Base-by-base conservation (phyloP, 2,329 filamentous ascomycete genomes). In the Ophiostoma pallidulum region DNA sequence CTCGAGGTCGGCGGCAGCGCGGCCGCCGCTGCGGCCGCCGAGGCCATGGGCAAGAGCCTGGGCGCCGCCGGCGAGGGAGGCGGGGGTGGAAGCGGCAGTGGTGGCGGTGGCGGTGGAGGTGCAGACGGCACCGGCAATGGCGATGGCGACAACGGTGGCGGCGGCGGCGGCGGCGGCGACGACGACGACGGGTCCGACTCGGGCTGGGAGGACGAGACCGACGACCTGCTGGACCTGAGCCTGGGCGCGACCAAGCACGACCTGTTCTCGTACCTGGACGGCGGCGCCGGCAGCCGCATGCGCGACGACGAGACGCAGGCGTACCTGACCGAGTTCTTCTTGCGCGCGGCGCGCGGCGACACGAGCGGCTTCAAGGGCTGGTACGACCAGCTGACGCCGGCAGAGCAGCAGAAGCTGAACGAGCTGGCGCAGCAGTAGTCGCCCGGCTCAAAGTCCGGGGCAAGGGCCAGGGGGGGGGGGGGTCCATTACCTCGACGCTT, bases 281-380 rank as follows among this genome's bases (percentile, higher is more conserved):
- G 74, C 20, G 73, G 74, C 14, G 72, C 73, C 46, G 72, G 60
- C 39, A 67, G 68, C 57, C 78, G 89, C 45, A 78, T 84, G 59
- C 78, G 82, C 29, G 91, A 97, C 61, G 88, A 96, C 60, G 89
- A 95, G 71, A 95, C 90, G 8, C 87, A 94, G 62, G 78, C 76
- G 4, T 95, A 88, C 63, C 70, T 97, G 40, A 74, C 80, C 1
- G 80, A 90, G 13, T 96, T 94, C 68, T 96, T 96, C 67, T 63
- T 82, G 41, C 60, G 64, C 12, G 74, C 74, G 9, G 74, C 71
- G 10, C 69, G 66, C n/a, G 75, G 79, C 50, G 75, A 80, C 54
- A 64, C 73, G 38, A 72, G 72, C 44, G 70, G 68, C 48, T 80
- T 80, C 63, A 68, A 72, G 57, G 64, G 72, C 14, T 79, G 75